phyloP scores from a whole-genome alignment of 1,284 basidiomycete genomes.

The Tylopilus sp. region DNA sequence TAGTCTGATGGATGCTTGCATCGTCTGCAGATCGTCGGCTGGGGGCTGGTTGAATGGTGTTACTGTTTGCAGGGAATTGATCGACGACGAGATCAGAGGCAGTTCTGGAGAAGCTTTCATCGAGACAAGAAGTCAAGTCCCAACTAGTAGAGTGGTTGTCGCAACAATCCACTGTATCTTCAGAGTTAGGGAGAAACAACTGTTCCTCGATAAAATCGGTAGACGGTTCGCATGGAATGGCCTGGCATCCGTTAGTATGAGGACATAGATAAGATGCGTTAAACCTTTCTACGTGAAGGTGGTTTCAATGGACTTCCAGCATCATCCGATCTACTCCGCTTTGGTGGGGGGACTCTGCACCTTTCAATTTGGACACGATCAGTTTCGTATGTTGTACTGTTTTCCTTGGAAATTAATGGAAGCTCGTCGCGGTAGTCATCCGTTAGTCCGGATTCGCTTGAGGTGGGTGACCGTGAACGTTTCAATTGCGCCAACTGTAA shows the following conservation, averaged over 20 bases:
- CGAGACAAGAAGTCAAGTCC: constrained; percentile 13
- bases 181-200: constrained; percentile 33
- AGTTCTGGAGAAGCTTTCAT: constrained; percentile 46
- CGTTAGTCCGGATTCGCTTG: constrained; percentile 26
- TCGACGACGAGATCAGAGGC: constrained; percentile 17
- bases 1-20: constrained; percentile 10
- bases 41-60: constrained; percentile 33
- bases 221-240: constrained; percentile 6
- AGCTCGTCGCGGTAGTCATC: constrained; percentile 56
- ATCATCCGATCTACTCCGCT: constrained; percentile 28
- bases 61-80: constrained; percentile 26
- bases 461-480: constrained; percentile 41
- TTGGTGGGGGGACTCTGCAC: constrained; percentile 23
- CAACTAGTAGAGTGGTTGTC: not conserved
- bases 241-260: constrained; percentile 25
- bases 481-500: constrained; percentile 58
- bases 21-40: constrained; percentile 19
- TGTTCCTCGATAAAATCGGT: constrained; percentile 9
- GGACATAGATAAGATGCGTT: constrained; percentile 2
- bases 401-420: constrained; percentile 50
- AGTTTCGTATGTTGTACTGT: constrained; percentile 33
- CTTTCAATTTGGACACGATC: constrained; percentile 33
- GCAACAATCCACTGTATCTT: constrained; percentile 10
- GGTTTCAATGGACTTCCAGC: not conserved
- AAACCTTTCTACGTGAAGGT: constrained; percentile 32